Base-by-base conservation (phyloP, 352 stramenopile species). In the Pythium vanterpoolii region DNA sequence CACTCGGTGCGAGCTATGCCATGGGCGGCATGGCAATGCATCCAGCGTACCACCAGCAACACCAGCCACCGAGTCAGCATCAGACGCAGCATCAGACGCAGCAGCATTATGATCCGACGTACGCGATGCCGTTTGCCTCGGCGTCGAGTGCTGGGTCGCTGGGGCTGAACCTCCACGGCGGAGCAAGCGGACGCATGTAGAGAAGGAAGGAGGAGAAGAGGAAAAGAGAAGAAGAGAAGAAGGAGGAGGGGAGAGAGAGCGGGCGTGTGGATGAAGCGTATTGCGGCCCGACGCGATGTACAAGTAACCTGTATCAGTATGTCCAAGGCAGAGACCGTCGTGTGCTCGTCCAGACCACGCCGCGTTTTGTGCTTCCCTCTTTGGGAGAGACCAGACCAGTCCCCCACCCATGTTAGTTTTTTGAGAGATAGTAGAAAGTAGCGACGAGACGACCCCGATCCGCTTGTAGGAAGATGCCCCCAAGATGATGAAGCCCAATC, bases 301-400 rank as follows among this genome's bases (percentile, higher is more conserved):
- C 71, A 77, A 83, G 66, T 83, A 83, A 79, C 67, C 68, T 86
- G 77, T 87, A 87, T 62, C 68, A 87, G 65, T 87, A 87, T 85
- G 72, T 74, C 75, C 58, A 62, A 57, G 48, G 49, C 49, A 57
- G 36, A 57, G 49, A 36, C n/a, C n/a, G 34, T 19, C 34, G 7
- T 4, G 11, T 16, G 34, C 34, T 16, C 7, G 34, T 16, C 34
- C 7, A 43, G 47, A 24, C 13, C 49, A 16, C 10, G 10, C 16
- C 30, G 18, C 30, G 21, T 4, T 18, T 34, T 18, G 23, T n/a
- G 23, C 30, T 52, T 52, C 24, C 45, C 24, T 24, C 26, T 11
- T n/a, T n/a, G n/a, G n/a, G n/a, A n/a, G n/a, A n/a, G n/a, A n/a
- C n/a, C n/a, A n/a, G n/a, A n/a, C n/a, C n/a, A n/a, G n/a, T n/a